phyloP scores from a whole-genome alignment of 1,284 basidiomycete species.

The Malassezia psittaci region DNA sequence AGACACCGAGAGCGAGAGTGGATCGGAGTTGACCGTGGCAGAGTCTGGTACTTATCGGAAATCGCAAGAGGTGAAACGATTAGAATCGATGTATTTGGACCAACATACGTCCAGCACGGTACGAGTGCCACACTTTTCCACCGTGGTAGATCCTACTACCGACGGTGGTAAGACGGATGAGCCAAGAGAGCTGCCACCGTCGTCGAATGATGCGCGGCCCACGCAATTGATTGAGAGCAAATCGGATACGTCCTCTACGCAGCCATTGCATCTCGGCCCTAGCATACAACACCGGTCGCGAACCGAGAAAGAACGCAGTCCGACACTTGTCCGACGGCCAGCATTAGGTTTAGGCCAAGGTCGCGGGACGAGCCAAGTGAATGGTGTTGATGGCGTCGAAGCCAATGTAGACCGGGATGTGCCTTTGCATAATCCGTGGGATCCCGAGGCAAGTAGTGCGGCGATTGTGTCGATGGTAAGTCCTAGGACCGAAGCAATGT shows the following conservation, averaged over 20 bases:
- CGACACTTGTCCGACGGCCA: not conserved
- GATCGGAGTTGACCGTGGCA: slow-evolving; percentile 17
- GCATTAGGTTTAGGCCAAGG: not conserved
- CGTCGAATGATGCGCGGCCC: slow-evolving; percentile 49
- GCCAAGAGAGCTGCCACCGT: slow-evolving; percentile 5
- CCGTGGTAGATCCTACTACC: slow-evolving; percentile 88
- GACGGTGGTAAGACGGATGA: slow-evolving; percentile 45
- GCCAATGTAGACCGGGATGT: not conserved
- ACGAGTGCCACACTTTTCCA: slow-evolving; percentile 80
- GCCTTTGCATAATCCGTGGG: slow-evolving; percentile 18
- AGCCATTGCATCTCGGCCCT: too few relatives aligned
- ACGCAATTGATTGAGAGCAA: slow-evolving; percentile 3
- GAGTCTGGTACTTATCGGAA: slow-evolving; percentile 60
- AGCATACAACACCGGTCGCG: not conserved
- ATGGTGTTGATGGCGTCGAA: not conserved
- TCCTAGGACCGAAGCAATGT: slow-evolving; percentile 66
- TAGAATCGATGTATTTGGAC: slow-evolving; percentile 74
- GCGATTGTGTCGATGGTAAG: slow-evolving; percentile 52
- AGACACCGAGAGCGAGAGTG: slow-evolving; percentile 1
- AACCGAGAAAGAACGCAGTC: not conserved
- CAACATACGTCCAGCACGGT: slow-evolving; percentile 89
- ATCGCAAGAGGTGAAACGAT: slow-evolving; percentile 78
- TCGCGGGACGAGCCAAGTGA: not conserved
- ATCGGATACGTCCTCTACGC: too few relatives aligned
- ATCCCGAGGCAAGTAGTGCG: not conserved